A percentile compares a stretch with the other conserved stretches of the same genome.
Evolutionary conservation across 495 filamentous ascomycete species (phyloP).

Genomic region (Neurospora sp.): DNA sequence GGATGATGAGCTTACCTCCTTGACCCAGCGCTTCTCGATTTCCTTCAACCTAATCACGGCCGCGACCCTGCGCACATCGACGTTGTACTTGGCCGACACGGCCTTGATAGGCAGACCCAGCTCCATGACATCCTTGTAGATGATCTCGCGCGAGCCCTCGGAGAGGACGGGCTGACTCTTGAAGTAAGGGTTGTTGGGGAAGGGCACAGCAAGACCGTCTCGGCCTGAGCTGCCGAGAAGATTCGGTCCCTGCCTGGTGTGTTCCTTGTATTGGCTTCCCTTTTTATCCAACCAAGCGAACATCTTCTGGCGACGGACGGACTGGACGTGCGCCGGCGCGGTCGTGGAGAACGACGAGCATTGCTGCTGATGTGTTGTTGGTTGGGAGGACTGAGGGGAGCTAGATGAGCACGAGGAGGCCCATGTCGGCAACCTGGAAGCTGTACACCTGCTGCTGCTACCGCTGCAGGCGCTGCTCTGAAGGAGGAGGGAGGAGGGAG

Average conservation of each 20-base stretch:
- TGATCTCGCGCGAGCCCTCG: slow-evolving; percentile 62
- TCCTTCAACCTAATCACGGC: slow-evolving; percentile 83
- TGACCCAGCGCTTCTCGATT: slow-evolving; percentile 67
- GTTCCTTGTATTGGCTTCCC: slow-evolving; percentile 1
- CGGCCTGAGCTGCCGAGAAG: slow-evolving; percentile 2
- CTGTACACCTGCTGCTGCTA: slow-evolving; percentile 9
- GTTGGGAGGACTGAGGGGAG: neutral
- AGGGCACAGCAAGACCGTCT: slow-evolving; percentile 36
- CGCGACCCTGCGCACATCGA: slow-evolving; percentile 80
- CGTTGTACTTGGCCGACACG: slow-evolving; percentile 65
- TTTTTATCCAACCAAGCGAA: slow-evolving; percentile 10
- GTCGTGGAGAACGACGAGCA: slow-evolving; percentile 16
- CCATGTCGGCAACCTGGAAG: neutral
- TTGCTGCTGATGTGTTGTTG: slow-evolving; percentile 1
- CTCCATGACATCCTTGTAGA: slow-evolving; percentile 56
- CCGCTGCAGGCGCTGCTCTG: neutral
- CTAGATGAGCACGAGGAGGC: neutral
- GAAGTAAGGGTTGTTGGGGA: slow-evolving; percentile 68
- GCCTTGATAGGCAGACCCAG: slow-evolving; percentile 59
- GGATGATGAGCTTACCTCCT: slow-evolving; percentile 46
- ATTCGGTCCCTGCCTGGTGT: neutral
- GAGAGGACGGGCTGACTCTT: slow-evolving; percentile 63
- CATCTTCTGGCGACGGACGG: slow-evolving; percentile 8
- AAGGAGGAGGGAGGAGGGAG: neutral
- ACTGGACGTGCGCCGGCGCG: slow-evolving; percentile 3